These are phyloP conservation scores for Primulina eburnea DNA, from an alignment of 257 asterid genomes.

Conservation along the genomic window DNA sequence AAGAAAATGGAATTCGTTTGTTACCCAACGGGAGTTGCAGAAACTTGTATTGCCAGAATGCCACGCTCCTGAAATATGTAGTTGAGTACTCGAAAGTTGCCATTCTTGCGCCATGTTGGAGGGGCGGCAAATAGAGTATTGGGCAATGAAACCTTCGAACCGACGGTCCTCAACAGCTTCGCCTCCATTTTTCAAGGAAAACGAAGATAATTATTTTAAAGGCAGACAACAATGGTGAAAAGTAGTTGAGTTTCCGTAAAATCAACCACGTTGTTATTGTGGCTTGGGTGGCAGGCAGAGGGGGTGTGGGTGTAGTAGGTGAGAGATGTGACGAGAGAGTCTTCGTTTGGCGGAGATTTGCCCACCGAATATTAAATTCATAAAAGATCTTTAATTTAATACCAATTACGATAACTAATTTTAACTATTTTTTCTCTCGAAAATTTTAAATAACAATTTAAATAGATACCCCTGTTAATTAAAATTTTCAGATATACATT, in stretches of 20 bases:
- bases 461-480: too few species aligned
- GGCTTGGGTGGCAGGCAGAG: too few species aligned
- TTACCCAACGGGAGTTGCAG: conserved; percentile 49
- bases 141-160: conserved; percentile 28
- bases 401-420: too few species aligned
- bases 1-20: not conserved
- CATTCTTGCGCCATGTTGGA: conserved; percentile 23
- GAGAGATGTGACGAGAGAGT: not conserved
- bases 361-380: not conserved
- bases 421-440: too few species aligned
- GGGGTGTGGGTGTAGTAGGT: not conserved
- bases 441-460: too few species aligned
- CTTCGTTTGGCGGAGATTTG: not conserved
- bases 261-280: too few species aligned
- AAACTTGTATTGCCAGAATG: conserved; percentile 45
- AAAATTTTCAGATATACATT: too few species aligned
- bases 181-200: conserved; percentile 47
- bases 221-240: not conserved
- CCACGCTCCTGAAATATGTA: conserved; percentile 25
- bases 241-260: not conserved
- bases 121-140: conserved; percentile 7
- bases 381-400: too few species aligned
- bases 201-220: not conserved
- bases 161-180: conserved; percentile 38
- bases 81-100: conserved; percentile 26